These are phyloP conservation scores for Cenchrus americanus DNA, from an alignment of 176 grass and related monocot species.

Conservation along the genomic window DNA sequence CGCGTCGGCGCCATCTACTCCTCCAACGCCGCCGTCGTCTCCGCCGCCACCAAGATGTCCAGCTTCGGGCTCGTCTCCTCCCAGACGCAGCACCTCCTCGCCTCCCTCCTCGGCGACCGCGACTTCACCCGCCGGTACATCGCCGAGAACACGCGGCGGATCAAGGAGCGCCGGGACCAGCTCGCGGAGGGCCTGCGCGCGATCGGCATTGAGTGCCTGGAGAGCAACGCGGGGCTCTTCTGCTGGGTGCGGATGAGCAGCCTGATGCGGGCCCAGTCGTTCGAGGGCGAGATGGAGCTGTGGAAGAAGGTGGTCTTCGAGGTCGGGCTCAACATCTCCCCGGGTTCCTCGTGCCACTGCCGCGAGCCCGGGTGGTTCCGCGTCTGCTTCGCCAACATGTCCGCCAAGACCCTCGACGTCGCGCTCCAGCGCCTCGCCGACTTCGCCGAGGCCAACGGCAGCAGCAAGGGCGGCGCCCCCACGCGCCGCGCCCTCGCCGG, in stretches of 20 bases:
- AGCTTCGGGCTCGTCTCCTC: conserved; percentile 95
- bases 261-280: conserved; percentile 52
- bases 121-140: conserved; percentile 64
- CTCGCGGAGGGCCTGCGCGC: conserved; percentile 53
- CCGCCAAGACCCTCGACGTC: conserved; percentile 67
- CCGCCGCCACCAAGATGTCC: conserved; percentile 96
- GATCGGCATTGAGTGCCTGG: conserved; percentile 60
- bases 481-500: neutral
- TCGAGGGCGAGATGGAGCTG: conserved; percentile 81
- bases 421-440: conserved; percentile 60
- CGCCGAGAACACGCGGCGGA: conserved; percentile 70
- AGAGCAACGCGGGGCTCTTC: conserved; percentile 79
- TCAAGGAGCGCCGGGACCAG: conserved; percentile 59
- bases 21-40: conserved; percentile 61
- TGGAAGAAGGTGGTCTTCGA: conserved; percentile 91
- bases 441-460: conserved; percentile 48
- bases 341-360: conserved; percentile 93
- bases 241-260: conserved; percentile 85
- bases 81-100: conserved; percentile 88
- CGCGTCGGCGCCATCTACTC: conserved; percentile 94
- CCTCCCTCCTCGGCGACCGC: conserved; percentile 59
- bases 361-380: conserved; percentile 90
- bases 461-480: neutral
- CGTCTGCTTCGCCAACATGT: conserved; percentile 97
- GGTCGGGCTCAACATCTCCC: conserved; percentile 85